Evolutionary conservation across 164 flowering plant genomes (phyloP), one percentile per base, ranked within the genome.

Genomic region (Kingdonia uniflora): DNA sequence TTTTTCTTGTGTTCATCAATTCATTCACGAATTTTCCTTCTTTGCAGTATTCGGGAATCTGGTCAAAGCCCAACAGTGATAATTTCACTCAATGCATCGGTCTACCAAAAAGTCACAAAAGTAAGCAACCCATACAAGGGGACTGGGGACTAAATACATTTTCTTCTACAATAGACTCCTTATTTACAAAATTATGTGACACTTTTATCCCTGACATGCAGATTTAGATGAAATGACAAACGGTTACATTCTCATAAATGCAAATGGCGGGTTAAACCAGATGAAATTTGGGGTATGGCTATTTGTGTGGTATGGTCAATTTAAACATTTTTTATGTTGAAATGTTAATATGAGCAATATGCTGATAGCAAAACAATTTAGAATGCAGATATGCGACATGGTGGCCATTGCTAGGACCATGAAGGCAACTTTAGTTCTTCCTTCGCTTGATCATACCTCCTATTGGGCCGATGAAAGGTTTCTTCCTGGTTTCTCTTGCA

Each of bases 211-310:
- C 26, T 52, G 10, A 41, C 57, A 54, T 63, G 51, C 85, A 94
- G 99, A 70, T 68, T 57, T 76, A 54, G 89, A 77, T 56, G 73
- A 58, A 14, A 77, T 62, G 55, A 89, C 95, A 11, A 87, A 81
- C 68, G 96, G 95, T 2, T 94, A 75, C 70, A 73, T 94, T 67
- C 78, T 94, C 59, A 73, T 82, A 52, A 94, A 89, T 79, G 99
- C 99, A 50, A 94, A 94, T 62, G 99, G 99, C 42, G 99, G 99
- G 63, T 70, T 94, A 69, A 94, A 94, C 66, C 99, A 94, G 77
- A 94, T 94, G 99, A 84, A 97, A 89, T 94, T 94, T 78, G 99
- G 99, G 97, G 99, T 92, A 74, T 72, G 95, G 58, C 60, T 68
- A 49, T 72, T 64, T 55, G 69, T 33, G 54, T 7, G 60, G 8